phyloP scores from a whole-genome alignment of 371 early-diverging fungal species.

The Rhizomucor pusillus region DNA sequence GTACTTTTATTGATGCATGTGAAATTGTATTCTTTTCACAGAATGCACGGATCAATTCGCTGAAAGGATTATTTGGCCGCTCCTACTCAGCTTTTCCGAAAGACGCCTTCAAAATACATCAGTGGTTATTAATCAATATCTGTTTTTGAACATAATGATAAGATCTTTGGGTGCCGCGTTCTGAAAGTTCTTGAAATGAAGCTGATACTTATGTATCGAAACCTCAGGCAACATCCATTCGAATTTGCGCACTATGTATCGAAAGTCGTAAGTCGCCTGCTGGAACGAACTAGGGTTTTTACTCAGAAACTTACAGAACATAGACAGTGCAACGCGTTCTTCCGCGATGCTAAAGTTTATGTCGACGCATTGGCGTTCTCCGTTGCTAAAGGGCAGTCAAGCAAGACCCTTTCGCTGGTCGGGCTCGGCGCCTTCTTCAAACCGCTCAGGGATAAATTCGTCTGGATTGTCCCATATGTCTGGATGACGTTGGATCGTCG shows the following conservation, averaged over 20 bases:
- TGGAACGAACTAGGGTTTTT: too few relatives aligned
- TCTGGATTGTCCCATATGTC: conserved; percentile 19
- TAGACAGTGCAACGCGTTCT: conserved; percentile 30
- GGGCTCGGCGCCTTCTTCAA: conserved; percentile 10
- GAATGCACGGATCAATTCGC: too few relatives aligned
- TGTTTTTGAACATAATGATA: not conserved
- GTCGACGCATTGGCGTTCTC: conserved; percentile 46
- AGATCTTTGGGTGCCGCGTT: not conserved
- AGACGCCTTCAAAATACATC: too few relatives aligned
- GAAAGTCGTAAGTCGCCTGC: too few relatives aligned
- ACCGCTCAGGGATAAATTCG: conserved; percentile 20
- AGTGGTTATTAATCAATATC: too few relatives aligned
- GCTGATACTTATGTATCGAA: not conserved
- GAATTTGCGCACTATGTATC: not conserved
- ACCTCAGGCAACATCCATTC: not conserved
- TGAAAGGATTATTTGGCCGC: too few relatives aligned
- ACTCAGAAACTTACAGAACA: conserved; percentile 22
- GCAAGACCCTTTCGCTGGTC: not conserved
- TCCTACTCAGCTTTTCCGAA: too few relatives aligned
- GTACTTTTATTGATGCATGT: too few relatives aligned
- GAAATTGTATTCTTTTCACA: too few relatives aligned
- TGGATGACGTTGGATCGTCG: conserved; percentile 15
- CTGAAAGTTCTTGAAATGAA: not conserved
- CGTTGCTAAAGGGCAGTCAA: conserved; percentile 19
- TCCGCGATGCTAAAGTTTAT: conserved; percentile 25